phyloP scores from a whole-genome alignment of 179 eudicot species.

The Actinidia arguta region DNA sequence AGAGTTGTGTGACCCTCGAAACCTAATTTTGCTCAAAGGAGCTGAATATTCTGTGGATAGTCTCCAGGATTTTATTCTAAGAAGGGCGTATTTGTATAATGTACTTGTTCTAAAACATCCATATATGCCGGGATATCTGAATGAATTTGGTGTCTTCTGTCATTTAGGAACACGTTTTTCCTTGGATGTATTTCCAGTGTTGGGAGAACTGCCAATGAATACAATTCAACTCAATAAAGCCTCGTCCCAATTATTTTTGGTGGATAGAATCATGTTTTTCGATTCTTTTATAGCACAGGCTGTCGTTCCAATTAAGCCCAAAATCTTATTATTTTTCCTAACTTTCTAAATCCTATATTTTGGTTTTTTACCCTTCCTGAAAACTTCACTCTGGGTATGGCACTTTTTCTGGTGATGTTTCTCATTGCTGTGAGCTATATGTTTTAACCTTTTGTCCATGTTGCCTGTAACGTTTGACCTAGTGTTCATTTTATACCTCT shows the following conservation, averaged over 20 bases:
- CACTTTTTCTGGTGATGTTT: background rate
- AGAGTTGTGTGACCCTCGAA: background rate
- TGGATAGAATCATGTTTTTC: background rate
- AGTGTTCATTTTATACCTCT: background rate
- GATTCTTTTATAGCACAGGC: background rate
- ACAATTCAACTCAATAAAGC: background rate
- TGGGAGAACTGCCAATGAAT: background rate
- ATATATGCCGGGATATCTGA: background rate
- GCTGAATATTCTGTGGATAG: background rate
- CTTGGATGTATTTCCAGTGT: background rate
- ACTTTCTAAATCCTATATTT: background rate
- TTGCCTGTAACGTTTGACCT: background rate
- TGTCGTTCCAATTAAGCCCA: background rate
- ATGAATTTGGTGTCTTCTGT: background rate
- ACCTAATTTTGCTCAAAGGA: background rate
- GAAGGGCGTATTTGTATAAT: background rate
- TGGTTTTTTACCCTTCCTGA: background rate
- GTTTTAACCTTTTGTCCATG: background rate
- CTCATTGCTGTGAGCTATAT: background rate
- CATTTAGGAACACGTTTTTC: background rate
- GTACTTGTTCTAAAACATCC: background rate
- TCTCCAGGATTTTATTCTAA: background rate
- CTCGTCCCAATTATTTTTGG: background rate
- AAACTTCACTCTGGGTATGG: background rate
- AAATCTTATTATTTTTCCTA: background rate